A percentile compares a stretch with the other conserved stretches of the same genome.
Conservation (phyloP, 225 moss, liverwort and hornwort genomes). For the Marchantia paleacea region DNA sequence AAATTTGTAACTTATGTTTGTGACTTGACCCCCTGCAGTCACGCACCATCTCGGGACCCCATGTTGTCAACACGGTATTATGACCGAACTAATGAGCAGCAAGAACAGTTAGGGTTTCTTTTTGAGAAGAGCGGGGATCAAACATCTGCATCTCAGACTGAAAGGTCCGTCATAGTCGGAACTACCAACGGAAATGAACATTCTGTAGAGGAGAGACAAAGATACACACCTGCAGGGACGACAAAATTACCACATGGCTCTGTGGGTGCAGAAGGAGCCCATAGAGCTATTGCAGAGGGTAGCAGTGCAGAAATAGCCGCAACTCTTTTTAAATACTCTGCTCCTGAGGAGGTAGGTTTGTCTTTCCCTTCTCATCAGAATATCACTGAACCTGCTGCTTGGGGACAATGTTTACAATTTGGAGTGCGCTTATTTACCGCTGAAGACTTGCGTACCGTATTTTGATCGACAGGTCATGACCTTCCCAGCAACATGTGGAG, state of each 20-base stretch:
- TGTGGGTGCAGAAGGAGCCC: conserved; percentile 66
- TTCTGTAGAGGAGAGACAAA: conserved; percentile 22
- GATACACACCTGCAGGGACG: conserved; percentile 61
- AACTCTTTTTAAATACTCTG: conserved; percentile 78
- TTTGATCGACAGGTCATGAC: conserved; percentile 62
- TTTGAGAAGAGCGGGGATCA: conserved; percentile 32
- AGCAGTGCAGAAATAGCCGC: conserved; percentile 51
- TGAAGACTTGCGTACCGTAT: background rate
- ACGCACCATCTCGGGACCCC: conserved; percentile 61
- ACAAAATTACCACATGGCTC: conserved; percentile 64
- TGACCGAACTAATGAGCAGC: conserved; percentile 60
- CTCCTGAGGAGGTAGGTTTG: conserved; percentile 63
- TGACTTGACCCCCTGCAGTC: conserved; percentile 37
- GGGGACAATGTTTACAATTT: background rate
- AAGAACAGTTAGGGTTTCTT: conserved; percentile 61
- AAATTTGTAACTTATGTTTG: background rate
- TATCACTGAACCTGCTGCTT: background rate
- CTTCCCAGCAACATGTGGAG: conserved; percentile 74
- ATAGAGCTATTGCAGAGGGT: conserved; percentile 70
- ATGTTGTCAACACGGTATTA: conserved; percentile 49
- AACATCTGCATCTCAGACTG: conserved; percentile 16
- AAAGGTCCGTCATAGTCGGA: background rate
- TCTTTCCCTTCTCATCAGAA: background rate
- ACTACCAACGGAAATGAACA: conserved; percentile 17
- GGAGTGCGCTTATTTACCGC: no score